Conservation (phyloP, 768 basidiomycete species). For the Pholiota molesta region DNA sequence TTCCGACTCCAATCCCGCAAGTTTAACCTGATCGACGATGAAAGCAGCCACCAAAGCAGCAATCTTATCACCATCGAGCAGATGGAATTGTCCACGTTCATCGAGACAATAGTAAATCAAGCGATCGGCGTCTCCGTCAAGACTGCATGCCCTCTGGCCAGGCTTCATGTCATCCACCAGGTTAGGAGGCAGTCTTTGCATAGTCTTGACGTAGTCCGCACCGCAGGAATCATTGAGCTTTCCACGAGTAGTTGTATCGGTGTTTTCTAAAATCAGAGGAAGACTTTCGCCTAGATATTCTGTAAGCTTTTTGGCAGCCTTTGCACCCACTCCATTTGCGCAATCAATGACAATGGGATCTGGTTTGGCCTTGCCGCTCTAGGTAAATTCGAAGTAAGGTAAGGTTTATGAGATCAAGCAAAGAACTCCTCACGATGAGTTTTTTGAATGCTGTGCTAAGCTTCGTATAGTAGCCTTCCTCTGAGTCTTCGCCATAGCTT, state of each 20-base stretch:
- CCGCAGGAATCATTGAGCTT: constrained; percentile 88
- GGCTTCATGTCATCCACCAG: constrained; percentile 62
- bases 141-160: constrained; percentile 85
- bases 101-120: constrained; percentile 95
- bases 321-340: constrained; percentile 96
- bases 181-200: constrained; percentile 83
- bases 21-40: constrained; percentile 87
- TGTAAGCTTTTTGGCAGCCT: constrained; percentile 63
- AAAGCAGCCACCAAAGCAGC: constrained; percentile 92
- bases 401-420: background rate
- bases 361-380: constrained; percentile 63
- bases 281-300: constrained; percentile 63
- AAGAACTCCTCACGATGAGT: constrained; percentile 67
- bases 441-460: constrained; percentile 82
- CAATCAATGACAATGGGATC: constrained; percentile 86
- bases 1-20: constrained; percentile 75
- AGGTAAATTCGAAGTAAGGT: constrained; percentile 10
- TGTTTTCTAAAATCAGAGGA: constrained; percentile 70
- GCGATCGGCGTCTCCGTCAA: constrained; percentile 97
- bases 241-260: constrained; percentile 61
- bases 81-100: constrained; percentile 74
- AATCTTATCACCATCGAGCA: constrained; percentile 99
- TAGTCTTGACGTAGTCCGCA: constrained; percentile 96
- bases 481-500: constrained; percentile 78
- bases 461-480: constrained; percentile 84